Percentiles rank a stretch among this genome's conserved stretches.
These are phyloP conservation scores for Fraxinus albicans DNA, from an alignment of 305 asterid species.

Conservation along the genomic window DNA sequence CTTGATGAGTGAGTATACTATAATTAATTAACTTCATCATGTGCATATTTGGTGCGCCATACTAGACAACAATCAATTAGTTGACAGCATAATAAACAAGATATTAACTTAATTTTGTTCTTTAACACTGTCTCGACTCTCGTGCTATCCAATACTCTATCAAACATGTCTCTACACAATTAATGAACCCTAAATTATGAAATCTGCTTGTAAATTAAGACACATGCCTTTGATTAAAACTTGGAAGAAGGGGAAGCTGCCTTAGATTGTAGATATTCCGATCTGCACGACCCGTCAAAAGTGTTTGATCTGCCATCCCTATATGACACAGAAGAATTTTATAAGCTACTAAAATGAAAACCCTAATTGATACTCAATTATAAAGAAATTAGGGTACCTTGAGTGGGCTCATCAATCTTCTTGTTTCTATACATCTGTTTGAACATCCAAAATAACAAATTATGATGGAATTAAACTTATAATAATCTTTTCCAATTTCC, in stretches of 20 bases:
- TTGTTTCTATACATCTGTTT: conserved; percentile 83
- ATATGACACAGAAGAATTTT: neutral
- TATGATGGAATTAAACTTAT: neutral
- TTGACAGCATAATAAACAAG: neutral
- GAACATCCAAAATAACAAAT: conserved; percentile 7
- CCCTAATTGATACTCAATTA: conserved; percentile 18
- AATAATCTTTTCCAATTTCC: neutral
- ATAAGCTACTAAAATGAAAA: conserved; percentile 13
- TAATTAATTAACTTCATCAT: neutral
- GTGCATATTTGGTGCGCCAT: neutral
- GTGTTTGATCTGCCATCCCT: conserved; percentile 46
- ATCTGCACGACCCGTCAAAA: conserved; percentile 56
- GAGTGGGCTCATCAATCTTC: conserved; percentile 57
- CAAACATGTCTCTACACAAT: neutral
- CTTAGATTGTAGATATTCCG: conserved; percentile 60
- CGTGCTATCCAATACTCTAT: neutral
- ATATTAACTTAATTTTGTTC: neutral
- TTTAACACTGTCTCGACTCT: neutral
- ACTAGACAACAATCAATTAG: neutral
- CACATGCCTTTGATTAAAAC: conserved; percentile 38
- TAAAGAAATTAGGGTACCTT: conserved; percentile 36
- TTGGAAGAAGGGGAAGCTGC: conserved; percentile 62
- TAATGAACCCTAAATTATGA: neutral
- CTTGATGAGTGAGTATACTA: neutral
- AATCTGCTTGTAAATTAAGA: neutral